Conservation (phyloP, 139 green algal genomes). For the Trebouxia sp. region DNA sequence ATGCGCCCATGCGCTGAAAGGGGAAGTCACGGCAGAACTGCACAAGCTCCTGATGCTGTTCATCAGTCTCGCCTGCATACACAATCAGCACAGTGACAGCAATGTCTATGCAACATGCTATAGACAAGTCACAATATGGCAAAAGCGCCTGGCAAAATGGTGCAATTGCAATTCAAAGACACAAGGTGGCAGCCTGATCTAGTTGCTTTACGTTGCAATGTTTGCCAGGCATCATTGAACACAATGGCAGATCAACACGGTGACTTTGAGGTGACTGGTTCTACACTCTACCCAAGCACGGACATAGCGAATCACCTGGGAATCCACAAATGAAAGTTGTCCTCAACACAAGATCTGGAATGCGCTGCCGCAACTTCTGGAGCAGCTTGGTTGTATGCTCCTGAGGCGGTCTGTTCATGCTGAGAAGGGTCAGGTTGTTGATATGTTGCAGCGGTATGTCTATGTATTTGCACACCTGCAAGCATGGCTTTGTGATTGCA, state of each 20-base stretch:
- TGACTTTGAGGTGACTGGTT: not conserved
- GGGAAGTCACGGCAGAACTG: slow-evolving; percentile 66
- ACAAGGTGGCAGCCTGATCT: too few species aligned
- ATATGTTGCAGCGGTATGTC: slow-evolving; percentile 96
- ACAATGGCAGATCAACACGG: not conserved
- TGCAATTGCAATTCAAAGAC: too few species aligned
- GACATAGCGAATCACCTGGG: slow-evolving; percentile 47
- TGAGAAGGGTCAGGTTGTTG: slow-evolving; percentile 79
- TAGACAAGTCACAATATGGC: too few species aligned
- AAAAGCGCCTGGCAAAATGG: too few species aligned
- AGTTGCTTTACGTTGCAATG: too few species aligned
- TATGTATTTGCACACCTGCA: slow-evolving; percentile 92
- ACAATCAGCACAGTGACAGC: not conserved
- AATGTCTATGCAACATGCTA: not conserved
- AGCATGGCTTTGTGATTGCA: too few species aligned
- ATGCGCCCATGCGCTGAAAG: slow-evolving; percentile 86
- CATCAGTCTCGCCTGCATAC: slow-evolving; percentile 67
- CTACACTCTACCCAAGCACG: not conserved
- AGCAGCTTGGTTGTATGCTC: slow-evolving; percentile 74
- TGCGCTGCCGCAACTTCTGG: slow-evolving; percentile 70
- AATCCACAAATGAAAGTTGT: slow-evolving; percentile 93
- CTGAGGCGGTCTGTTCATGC: slow-evolving; percentile 84
- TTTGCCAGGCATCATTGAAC: too few species aligned
- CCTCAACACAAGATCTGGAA: slow-evolving; percentile 80
- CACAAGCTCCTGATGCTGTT: slow-evolving; percentile 77